Base-by-base conservation (phyloP, 352 stramenopile genomes). In the Globisporangium radiosum region DNA sequence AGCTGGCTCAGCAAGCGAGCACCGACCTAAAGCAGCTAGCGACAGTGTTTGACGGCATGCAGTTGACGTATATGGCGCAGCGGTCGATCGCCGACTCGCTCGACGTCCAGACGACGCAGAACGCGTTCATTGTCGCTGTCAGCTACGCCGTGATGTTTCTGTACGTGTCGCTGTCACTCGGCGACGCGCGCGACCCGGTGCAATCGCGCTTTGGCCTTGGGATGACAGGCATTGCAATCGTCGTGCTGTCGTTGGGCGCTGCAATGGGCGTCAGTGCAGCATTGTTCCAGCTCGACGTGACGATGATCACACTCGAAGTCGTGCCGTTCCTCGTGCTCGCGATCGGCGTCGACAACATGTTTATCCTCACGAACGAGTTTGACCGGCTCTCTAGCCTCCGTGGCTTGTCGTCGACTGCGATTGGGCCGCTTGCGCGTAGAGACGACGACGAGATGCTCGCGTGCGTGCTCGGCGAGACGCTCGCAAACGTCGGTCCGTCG, bases 331-430 rank as follows among this genome's bases (percentile, higher is more conserved):
- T 97, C 52, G 85, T 95, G n/a, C 68, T 97, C 15, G 87, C 89
- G 4, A 96, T 97, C 57, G 89, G 89, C 15, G 87, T 97, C 38
- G 89, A 97, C 70, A 97, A 97, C 64, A 96, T 96, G 86, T 96
- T 97, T 60, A 95, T 97, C 63, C 60, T 97, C 4, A 94, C 87
- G 15, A 93, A 94, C 62, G 85, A 96, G 54, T 89, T 93, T 54
- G 84, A 93, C 47, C 74, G 84, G 13, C 70, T 92, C 9, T 65
- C 69, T 10, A 68, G 61, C 5, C 39, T 84, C 14, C 81, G 77
- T 37, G 80, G 77, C 7, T 55, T 79, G 36, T 67, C 54, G 48
- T 73, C 63, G 38, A 68, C 69, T 40, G 55, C 52, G 10, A 65
- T 65, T 13, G 64, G 70, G n/a, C 64, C 66, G 37, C 73, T 66